phyloP scores from a whole-genome alignment of 1,284 basidiomycete genomes.

The Meripilus lineatus region DNA sequence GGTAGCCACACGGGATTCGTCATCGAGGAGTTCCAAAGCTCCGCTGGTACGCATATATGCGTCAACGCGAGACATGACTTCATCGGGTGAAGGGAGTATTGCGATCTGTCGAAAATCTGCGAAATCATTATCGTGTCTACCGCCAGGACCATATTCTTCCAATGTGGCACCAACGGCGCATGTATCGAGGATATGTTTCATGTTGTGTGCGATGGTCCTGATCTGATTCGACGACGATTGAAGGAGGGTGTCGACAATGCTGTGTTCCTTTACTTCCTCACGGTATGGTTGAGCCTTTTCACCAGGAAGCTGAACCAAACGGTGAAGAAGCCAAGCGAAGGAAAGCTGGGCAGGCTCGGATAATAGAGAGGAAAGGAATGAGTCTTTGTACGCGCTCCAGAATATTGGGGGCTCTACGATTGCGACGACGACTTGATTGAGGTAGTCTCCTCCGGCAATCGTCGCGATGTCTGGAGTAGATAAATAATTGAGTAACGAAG shows the following conservation, averaged over 20 bases:
- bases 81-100: conserved; percentile 56
- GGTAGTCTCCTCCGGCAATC: conserved; percentile 39
- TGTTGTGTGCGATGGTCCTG: conserved; percentile 33
- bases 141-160: conserved; percentile 39
- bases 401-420: conserved; percentile 54
- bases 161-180: conserved; percentile 18
- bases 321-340: conserved; percentile 49
- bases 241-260: conserved; percentile 30
- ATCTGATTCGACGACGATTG: conserved; percentile 31
- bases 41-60: conserved; percentile 44
- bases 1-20: conserved; percentile 32
- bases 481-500: conserved; percentile 37
- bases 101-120: conserved; percentile 50
- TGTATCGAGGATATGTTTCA: conserved; percentile 37
- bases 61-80: conserved; percentile 37
- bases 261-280: conserved; percentile 30
- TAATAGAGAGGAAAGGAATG: conserved; percentile 36
- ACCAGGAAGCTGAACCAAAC: conserved; percentile 39
- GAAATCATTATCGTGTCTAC: conserved; percentile 64
- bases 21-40: conserved; percentile 38
- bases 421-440: conserved; percentile 33
- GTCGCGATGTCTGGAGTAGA: conserved; percentile 30
- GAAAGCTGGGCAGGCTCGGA: conserved; percentile 28
- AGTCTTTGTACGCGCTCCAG: conserved; percentile 39
- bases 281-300: conserved; percentile 34